Evolutionary conservation across 331 rosid species (phyloP), one percentile per base, ranked within the genome.

Genomic region (Stylosanthes scabra): DNA sequence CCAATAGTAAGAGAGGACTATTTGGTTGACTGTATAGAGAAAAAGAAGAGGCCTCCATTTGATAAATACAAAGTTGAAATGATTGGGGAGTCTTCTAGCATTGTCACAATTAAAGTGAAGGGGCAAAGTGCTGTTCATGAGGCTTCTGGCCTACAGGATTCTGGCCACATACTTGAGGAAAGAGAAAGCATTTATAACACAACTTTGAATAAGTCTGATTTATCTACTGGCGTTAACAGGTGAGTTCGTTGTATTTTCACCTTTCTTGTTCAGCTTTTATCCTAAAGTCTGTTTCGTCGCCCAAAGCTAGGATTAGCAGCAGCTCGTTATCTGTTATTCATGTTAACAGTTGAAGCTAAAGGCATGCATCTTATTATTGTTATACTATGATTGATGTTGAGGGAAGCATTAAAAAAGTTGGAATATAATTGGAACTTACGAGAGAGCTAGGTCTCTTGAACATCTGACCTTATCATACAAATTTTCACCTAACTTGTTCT

Each of bases 71-170:
- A 87, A 79, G 86, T 89, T 56, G 97, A 94, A 86, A 85, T 80
- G 57, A 59, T 72, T 72, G 86, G 91, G 27, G 89, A 86, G 85
- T 31, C 93, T 80, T 85, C 97, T 59, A 88, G 96, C 82, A 84
- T 90, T 90, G 89, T 88, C 80, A 94, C 99, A 39, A 83, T 94
- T 72, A 94, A 92, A 86, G 99, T 94, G 84, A 91, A 94, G 80
- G 99, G 97, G 55, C 83, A 70, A 11, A 90, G 99, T 87, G 90
- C 97, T 42, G 97, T 94, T 77, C 95, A 91, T 27, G 96, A 91
- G 84, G 82, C 83, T 67, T 94, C 97, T 72, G 96, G 99, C 73
- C 78, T 91, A 52, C 97, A 90, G 77, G 99, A 91, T 75, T 84
- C 87, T 7, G 91, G 99, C 50, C 97, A 94, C 91, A 90, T 94